Percentiles rank a stretch among this genome's conserved stretches.
phyloP scores from a whole-genome alignment of 2,329 filamentous ascomycete species.

The Phyllosticta capitalensis region DNA sequence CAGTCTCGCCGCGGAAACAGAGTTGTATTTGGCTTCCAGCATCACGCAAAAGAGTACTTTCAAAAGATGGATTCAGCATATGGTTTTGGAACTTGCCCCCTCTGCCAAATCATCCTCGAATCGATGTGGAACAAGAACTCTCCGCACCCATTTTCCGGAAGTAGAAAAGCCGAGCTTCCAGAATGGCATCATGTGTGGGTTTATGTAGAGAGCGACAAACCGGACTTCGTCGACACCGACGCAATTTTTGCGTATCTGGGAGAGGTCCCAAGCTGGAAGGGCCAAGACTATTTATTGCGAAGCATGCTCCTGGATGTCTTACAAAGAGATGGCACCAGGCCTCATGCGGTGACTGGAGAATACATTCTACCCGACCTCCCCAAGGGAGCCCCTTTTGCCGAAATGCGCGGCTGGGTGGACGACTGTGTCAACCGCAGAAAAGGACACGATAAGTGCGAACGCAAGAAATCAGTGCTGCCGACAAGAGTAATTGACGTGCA shows the following conservation, averaged over 20 bases:
- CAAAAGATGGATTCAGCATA: not conserved
- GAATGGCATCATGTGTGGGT: not conserved
- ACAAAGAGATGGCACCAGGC: not conserved
- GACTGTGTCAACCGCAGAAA: not conserved
- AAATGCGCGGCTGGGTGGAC: not conserved
- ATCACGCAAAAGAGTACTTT: not conserved
- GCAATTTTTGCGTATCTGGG: not conserved
- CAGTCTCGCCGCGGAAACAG: not conserved
- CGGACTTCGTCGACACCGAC: not conserved
- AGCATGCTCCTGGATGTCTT: not conserved
- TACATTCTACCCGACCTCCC: not conserved
- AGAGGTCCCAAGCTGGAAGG: not conserved
- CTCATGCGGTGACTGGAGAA: not conserved
- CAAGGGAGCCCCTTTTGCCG: not conserved
- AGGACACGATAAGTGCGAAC: not conserved
- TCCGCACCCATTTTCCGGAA: not conserved
- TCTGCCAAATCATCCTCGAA: not conserved
- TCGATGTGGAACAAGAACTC: not conserved
- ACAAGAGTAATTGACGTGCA: not conserved
- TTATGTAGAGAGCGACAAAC: not conserved
- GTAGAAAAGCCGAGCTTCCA: not conserved
- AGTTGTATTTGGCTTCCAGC: not conserved
- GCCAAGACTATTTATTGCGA: not conserved
- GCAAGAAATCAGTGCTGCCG: not conserved
- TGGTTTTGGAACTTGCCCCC: not conserved